phyloP scores from a whole-genome alignment of 306 rosid species.

The Aeschynomene evenia region DNA sequence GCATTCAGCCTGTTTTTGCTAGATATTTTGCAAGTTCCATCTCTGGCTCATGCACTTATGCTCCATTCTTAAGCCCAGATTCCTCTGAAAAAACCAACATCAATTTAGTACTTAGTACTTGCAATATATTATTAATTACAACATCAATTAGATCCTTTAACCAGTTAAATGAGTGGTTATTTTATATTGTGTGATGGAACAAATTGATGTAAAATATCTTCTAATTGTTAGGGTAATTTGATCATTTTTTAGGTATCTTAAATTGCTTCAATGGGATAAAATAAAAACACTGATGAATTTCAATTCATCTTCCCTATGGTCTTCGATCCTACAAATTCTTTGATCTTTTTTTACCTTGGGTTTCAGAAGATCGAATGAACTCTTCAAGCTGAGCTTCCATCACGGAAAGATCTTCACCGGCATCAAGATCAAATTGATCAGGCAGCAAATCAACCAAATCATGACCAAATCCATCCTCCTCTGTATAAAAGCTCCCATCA shows the following conservation, averaged over 20 bases:
- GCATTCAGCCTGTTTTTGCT: constrained; percentile 45
- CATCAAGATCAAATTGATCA: constrained; percentile 71
- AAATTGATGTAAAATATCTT: too few relatives aligned
- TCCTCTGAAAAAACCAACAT: constrained; percentile 32
- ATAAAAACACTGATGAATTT: not conserved
- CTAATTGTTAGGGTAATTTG: not conserved
- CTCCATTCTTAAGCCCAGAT: constrained; percentile 30
- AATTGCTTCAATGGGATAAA: not conserved
- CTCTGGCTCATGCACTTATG: constrained; percentile 39
- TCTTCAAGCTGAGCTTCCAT: constrained; percentile 80
- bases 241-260: not conserved
- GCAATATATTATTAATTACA: too few relatives aligned
- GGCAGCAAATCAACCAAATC: constrained; percentile 61
- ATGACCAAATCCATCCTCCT: constrained; percentile 21
- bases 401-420: constrained; percentile 46
- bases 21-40: constrained; percentile 40
- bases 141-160: too few relatives aligned
- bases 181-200: too few relatives aligned
- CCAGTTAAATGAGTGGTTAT: too few relatives aligned
- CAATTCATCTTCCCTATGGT: constrained; percentile 1
- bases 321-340: not conserved
- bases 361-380: constrained; percentile 51
- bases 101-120: too few relatives aligned
- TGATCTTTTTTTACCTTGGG: constrained; percentile 51
- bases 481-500: constrained; percentile 44